A percentile compares a stretch with the other conserved stretches of the same genome.
phyloP scores from a whole-genome alignment of 768 basidiomycete species.

The Phylloporus arenicola region DNA sequence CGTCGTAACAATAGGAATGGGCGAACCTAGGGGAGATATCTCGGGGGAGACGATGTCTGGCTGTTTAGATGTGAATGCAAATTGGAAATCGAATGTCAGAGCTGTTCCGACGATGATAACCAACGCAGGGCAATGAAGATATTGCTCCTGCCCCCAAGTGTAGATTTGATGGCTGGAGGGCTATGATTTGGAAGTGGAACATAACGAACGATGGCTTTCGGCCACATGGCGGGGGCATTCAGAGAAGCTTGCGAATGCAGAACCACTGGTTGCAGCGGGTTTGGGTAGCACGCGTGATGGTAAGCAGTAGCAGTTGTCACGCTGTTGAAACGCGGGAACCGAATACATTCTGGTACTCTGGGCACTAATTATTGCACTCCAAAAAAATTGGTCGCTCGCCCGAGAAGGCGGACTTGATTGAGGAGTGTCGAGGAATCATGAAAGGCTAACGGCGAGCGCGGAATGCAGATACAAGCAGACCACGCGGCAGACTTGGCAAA shows the following conservation, averaged over 20 bases:
- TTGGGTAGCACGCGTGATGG: background rate
- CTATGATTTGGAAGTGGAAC: constrained; percentile 1
- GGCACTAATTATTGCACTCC: background rate
- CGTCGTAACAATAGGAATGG: background rate
- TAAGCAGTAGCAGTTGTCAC: too few species aligned
- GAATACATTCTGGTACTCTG: background rate
- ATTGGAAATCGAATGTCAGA: constrained; percentile 9
- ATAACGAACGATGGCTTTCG: constrained; percentile 6
- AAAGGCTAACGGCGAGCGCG: too few species aligned
- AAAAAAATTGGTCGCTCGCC: too few species aligned
- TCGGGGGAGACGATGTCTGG: constrained; percentile 3
- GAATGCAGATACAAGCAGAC: too few species aligned
- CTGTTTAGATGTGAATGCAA: constrained; percentile 2
- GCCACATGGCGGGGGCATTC: constrained; percentile 12
- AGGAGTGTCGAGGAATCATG: background rate
- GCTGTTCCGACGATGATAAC: constrained; percentile 9
- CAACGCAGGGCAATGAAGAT: constrained; percentile 5
- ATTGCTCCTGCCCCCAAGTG: constrained; percentile 3
- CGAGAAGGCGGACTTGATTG: too few species aligned
- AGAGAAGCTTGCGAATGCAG: background rate
- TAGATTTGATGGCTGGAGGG: constrained; percentile 4
- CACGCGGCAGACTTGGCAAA: too few species aligned
- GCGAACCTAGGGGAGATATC: background rate
- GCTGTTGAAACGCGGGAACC: background rate
- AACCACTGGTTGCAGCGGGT: background rate